Evolutionary conservation across 2,329 filamentous ascomycete species (phyloP), one percentile per base, ranked within the genome.

Genomic region (Aspergillus neotritici): DNA sequence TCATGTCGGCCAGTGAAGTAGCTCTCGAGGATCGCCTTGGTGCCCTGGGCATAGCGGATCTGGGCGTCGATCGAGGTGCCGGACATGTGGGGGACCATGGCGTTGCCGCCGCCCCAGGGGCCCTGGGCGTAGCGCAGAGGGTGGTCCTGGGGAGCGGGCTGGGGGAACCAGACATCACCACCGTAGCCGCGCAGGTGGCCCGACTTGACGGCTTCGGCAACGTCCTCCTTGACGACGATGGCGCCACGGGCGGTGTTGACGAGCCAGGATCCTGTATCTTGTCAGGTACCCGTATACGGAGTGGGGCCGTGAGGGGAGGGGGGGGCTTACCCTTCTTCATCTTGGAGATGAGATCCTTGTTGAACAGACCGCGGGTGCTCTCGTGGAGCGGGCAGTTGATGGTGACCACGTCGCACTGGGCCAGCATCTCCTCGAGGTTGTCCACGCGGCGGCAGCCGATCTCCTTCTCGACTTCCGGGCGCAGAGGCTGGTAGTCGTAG

Each of bases 311-410:
- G 15, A 21, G 11, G 9, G 15, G 39, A 30, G 29, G 34, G 29
- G 40, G 31, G 21, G 34, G 55, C 78, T 57, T 68, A 83, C 86
- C 90, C 69, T 84, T 85, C 87, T 97, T 97, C 93, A 97, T 98
- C 86, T 97, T 96, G 71, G 82, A 78, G 67, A 97, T 91, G 62
- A 97, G 79, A 37, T 97, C 88, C 84, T 96, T 96, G 84, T 97
- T 95, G 80, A 97, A 97, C 52, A 98, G 73, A 57, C 91, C 91
- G 51, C 83, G 80, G 30, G 93, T 98, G 82, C 94, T 94, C 80
- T 97, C 91, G 78, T 98, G 93, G 53, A 98, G 82, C 41, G 93
- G 93, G 80, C 90, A 96, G 84, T 98, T 98, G 77, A 98, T 97
- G 66, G 93, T 98, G 71, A 98, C 91, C 50, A 97, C 80, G 60